These are phyloP conservation scores for Yamadazyma sp. DNA, from an alignment of 1,139 yeast species.

Conservation along the genomic window DNA sequence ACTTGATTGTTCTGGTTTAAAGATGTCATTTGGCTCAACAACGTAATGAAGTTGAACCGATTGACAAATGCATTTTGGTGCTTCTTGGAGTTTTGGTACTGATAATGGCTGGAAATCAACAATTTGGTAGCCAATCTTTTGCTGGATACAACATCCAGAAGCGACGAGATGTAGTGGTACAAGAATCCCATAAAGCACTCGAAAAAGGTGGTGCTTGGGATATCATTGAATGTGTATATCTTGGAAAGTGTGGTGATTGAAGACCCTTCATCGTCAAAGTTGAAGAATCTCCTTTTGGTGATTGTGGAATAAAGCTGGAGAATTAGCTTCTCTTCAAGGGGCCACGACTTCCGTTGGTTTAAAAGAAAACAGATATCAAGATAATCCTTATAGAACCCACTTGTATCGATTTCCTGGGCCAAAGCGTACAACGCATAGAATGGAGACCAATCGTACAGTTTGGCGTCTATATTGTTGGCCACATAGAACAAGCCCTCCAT, in stretches of 20 bases:
- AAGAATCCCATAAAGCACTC: slow-evolving; percentile 39
- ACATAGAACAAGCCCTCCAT: slow-evolving; percentile 15
- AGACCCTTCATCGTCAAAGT: slow-evolving; percentile 35
- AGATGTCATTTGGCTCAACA: slow-evolving; percentile 35
- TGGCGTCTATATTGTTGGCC: slow-evolving; percentile 8
- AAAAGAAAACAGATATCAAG: slow-evolving; percentile 31
- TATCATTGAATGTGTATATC: slow-evolving; percentile 29
- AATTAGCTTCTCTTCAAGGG: slow-evolving; percentile 35
- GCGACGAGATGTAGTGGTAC: slow-evolving; percentile 32
- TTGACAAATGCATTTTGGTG: slow-evolving; percentile 37
- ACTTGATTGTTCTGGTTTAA: slow-evolving; percentile 35
- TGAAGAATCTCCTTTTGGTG: slow-evolving; percentile 36
- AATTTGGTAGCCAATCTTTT: slow-evolving; percentile 39
- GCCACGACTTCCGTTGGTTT: slow-evolving; percentile 33
- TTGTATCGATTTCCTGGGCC: slow-evolving; percentile 12
- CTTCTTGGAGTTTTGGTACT: slow-evolving; percentile 24
- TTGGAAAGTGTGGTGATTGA: slow-evolving; percentile 26
- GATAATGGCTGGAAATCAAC: slow-evolving; percentile 38
- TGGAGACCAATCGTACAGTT: slow-evolving; percentile 24
- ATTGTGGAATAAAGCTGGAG: slow-evolving; percentile 29
- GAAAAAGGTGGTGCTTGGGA: slow-evolving; percentile 36
- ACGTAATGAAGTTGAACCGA: slow-evolving; percentile 36
- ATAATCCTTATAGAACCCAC: slow-evolving; percentile 25
- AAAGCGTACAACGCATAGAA: slow-evolving; percentile 23
- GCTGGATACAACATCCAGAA: slow-evolving; percentile 20